Conservation (phyloP, 352 stramenopile species). For the Blastocystis sp. region DNA sequence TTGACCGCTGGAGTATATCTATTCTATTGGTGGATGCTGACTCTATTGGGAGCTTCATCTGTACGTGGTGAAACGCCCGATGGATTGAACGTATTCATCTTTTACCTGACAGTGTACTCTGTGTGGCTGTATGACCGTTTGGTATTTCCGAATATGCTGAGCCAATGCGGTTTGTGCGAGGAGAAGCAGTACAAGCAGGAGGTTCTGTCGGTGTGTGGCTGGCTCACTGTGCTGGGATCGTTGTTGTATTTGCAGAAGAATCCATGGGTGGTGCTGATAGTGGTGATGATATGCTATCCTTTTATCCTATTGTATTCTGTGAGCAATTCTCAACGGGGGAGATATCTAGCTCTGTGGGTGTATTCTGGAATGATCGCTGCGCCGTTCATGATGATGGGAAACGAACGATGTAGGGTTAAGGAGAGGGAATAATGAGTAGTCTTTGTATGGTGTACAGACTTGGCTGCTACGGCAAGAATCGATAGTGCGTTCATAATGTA, state of each 20-base stretch:
- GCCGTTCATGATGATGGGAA: background rate
- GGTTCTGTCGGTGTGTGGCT: background rate
- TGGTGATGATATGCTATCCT: background rate
- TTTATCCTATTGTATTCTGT: background rate
- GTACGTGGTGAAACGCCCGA: background rate
- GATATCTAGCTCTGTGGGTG: background rate
- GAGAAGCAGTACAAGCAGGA: conserved; percentile 26
- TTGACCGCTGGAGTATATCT: background rate
- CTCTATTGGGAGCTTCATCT: background rate
- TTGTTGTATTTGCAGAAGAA: background rate
- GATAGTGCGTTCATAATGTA: background rate
- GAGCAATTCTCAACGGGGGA: background rate
- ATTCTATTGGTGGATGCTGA: background rate
- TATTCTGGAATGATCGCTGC: background rate
- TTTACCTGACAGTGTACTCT: conserved; percentile 4
- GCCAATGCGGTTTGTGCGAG: background rate
- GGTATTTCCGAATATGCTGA: background rate
- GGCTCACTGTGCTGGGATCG: background rate
- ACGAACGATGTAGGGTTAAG: background rate
- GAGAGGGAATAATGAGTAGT: background rate
- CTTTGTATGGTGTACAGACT: background rate
- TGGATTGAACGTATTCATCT: background rate
- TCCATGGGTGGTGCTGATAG: background rate
- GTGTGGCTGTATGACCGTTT: background rate
- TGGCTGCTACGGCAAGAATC: background rate